These are phyloP conservation scores for Hebeloma cylindrosporum DNA, from an alignment of 768 basidiomycete species.

Conservation along the genomic window DNA sequence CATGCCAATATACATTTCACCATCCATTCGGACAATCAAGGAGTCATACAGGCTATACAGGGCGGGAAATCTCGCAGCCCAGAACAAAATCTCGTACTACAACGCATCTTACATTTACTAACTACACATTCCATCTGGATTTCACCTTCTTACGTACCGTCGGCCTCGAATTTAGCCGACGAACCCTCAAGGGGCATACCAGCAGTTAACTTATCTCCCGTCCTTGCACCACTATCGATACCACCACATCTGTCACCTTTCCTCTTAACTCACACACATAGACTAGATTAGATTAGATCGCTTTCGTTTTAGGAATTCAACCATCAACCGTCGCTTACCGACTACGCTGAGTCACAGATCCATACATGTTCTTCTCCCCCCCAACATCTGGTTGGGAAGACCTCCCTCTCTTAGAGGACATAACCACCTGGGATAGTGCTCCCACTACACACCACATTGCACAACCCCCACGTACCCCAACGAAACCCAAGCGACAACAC, in stretches of 20 bases:
- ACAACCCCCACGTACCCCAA: no score
- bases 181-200: slow-evolving; percentile 13
- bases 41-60: slow-evolving; percentile 30
- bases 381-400: no score
- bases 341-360: no score
- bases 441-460: no score
- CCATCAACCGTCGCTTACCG: no score
- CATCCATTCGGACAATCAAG: slow-evolving; percentile 35
- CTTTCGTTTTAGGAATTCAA: no score
- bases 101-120: background rate
- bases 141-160: slow-evolving; percentile 10
- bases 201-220: background rate
- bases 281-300: no score
- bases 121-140: background rate
- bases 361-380: no score
- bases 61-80: slow-evolving; percentile 19
- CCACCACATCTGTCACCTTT: background rate
- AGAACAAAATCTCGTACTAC: slow-evolving; percentile 15
- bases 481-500: background rate
- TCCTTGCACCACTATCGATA: background rate
- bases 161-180: slow-evolving; percentile 10
- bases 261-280: no score
- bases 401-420: no score
- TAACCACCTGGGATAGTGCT: no score
- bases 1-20: slow-evolving; percentile 21